Evolutionary conservation across 1,139 yeast species (phyloP), one percentile per base, ranked within the genome.

Genomic region (Pichia norvegensis): DNA sequence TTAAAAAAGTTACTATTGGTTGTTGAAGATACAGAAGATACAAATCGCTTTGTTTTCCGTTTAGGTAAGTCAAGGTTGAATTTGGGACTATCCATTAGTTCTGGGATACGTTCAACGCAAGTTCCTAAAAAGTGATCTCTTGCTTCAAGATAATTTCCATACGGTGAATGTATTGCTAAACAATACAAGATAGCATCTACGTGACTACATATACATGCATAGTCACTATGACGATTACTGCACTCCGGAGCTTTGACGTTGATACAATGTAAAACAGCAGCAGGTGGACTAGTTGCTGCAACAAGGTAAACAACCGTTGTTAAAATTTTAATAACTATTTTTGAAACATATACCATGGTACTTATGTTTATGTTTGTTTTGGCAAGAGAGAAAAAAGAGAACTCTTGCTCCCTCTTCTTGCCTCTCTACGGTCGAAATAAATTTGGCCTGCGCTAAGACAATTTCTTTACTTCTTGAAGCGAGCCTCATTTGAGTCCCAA

Each of bases 81-180:
- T 48, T 49, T 49, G 13, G 53, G 60, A 52, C 56, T 58, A 29
- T 48, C 36, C 3, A 45, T 46, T 27, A 56, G 43, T 13, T 23
- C 38, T 2, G 60, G 56, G 9, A 58, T 38, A 6, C 49, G 71
- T 55, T 75, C 80, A 48, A 71, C 57, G 51, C 81, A 77, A 4
- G 79, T 73, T 1, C 80, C 81, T 54, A 70, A 61, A 50, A 61
- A 76, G 56, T 77, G 81, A 54, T 76, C 80, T 59, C 80, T 66
- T 20, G 79, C 72, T 31, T 74, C 64, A 44, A 70, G 62, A 55
- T 70, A 76, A 25, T 59, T 63, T 1, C 78, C 78, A 51, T 65
- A 68, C 0, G 78, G 76, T 55, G 81, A 75, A 65, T 27, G 4
- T 2, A n/a, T 14, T 3, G 42, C 69, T 40, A 75, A 58, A 54